These are phyloP conservation scores for Incumbomyces lentus DNA, from an alignment of 2,329 filamentous ascomycete genomes.

Conservation along the genomic window DNA sequence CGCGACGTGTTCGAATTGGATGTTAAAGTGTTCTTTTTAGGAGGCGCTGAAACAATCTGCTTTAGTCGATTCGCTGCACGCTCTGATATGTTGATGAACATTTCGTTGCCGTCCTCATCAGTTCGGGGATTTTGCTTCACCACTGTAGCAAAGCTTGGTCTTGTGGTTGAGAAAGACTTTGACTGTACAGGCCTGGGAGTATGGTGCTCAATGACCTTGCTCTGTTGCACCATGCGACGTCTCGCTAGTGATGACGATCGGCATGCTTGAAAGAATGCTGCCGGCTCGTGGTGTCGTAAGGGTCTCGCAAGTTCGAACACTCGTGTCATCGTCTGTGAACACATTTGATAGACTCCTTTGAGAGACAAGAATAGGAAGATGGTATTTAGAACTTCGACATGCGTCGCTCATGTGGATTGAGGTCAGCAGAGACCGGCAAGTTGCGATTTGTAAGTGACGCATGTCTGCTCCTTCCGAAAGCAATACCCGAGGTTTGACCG, in stretches of 20 bases:
- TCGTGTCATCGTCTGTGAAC: background rate
- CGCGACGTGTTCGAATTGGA: slow-evolving; percentile 37
- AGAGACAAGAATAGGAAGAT: too few relatives aligned
- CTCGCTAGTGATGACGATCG: slow-evolving; percentile 1
- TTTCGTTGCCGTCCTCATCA: slow-evolving; percentile 75
- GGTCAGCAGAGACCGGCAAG: too few relatives aligned
- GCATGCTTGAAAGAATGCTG: slow-evolving; percentile 16
- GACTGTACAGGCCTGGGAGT: slow-evolving; percentile 7
- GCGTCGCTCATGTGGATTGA: too few relatives aligned
- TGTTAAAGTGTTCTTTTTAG: slow-evolving; percentile 30
- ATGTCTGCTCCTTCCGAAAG: too few relatives aligned
- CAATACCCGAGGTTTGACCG: too few relatives aligned
- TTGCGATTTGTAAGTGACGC: too few relatives aligned
- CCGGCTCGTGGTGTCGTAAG: slow-evolving; percentile 10
- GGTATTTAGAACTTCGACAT: too few relatives aligned
- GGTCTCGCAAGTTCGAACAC: slow-evolving; percentile 4
- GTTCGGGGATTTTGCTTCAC: slow-evolving; percentile 56
- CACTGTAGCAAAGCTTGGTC: slow-evolving; percentile 30
- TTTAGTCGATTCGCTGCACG: slow-evolving; percentile 70
- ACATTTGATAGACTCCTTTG: background rate
- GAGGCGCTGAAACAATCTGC: slow-evolving; percentile 62
- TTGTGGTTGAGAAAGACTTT: slow-evolving; percentile 27
- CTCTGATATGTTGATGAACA: slow-evolving; percentile 73
- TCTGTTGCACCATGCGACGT: background rate
- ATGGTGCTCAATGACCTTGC: background rate